Percentiles rank a stretch among this genome's conserved stretches.
phyloP scores from a whole-genome alignment of 2,329 filamentous ascomycete species.

The Furcasterigmium furcatum region DNA sequence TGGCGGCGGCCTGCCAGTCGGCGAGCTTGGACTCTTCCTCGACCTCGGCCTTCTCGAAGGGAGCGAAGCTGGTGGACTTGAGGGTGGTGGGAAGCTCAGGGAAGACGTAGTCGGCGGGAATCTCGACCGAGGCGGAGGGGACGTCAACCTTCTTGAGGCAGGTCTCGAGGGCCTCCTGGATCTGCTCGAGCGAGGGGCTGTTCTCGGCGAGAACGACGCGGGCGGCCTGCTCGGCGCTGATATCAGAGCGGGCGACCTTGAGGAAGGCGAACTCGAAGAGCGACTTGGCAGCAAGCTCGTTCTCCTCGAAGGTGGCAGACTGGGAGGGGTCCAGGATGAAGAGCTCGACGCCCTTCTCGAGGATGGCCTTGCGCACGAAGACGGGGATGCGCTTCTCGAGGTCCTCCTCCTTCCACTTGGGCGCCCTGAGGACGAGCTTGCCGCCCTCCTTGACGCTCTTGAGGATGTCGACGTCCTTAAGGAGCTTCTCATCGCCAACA shows the following conservation, averaged over 20 bases:
- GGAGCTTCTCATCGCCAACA: slow-evolving; percentile 71
- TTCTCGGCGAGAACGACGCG: slow-evolving; percentile 61
- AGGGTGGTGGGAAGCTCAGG: slow-evolving; percentile 59
- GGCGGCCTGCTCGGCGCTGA: slow-evolving; percentile 58
- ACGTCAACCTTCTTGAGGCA: slow-evolving; percentile 72
- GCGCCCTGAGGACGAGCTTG: slow-evolving; percentile 71
- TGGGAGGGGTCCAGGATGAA: slow-evolving; percentile 71
- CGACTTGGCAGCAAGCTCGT: slow-evolving; percentile 58
- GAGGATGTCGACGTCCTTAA: slow-evolving; percentile 74
- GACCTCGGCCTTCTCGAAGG: slow-evolving; percentile 72
- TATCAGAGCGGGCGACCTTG: slow-evolving; percentile 66
- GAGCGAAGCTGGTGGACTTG: slow-evolving; percentile 76
- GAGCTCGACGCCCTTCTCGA: slow-evolving; percentile 67
- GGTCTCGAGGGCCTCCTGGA: slow-evolving; percentile 64
- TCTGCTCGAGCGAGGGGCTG: slow-evolving; percentile 45
- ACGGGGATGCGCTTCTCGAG: slow-evolving; percentile 80
- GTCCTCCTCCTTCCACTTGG: slow-evolving; percentile 82
- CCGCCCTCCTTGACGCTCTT: slow-evolving; percentile 67
- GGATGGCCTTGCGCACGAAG: slow-evolving; percentile 67
- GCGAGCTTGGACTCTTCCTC: slow-evolving; percentile 65
- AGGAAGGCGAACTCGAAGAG: slow-evolving; percentile 82
- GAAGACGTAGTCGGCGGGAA: slow-evolving; percentile 54
- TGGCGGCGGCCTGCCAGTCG: slow-evolving; percentile 81
- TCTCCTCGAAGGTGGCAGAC: slow-evolving; percentile 65
- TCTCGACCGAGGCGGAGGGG: slow-evolving; percentile 75